Base-by-base conservation (phyloP, 805 yeast genomes). In the Starmerella kuoi region DNA sequence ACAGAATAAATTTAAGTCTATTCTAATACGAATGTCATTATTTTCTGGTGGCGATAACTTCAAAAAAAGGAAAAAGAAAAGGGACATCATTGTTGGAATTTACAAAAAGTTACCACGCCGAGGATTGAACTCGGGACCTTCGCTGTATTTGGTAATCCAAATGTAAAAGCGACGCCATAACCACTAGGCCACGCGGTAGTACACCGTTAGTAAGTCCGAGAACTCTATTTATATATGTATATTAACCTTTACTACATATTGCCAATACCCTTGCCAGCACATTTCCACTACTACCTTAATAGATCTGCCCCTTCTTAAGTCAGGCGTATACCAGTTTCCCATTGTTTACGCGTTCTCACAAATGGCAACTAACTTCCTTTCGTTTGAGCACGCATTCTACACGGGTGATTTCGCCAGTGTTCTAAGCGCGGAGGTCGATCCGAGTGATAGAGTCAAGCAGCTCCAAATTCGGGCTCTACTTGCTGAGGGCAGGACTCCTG, bases 301-400 rank as follows among this genome's bases (percentile, higher is more conserved):
- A 25, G 28, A 14, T 25, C n/a, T n/a, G n/a, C n/a, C n/a, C n/a
- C n/a, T n/a, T n/a, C n/a, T n/a, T n/a, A n/a, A n/a, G n/a, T n/a
- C n/a, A n/a, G n/a, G n/a, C n/a, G n/a, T n/a, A n/a, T n/a, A n/a
- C n/a, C n/a, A n/a, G n/a, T n/a, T n/a, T n/a, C n/a, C n/a, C n/a
- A n/a, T n/a, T n/a, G n/a, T n/a, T n/a, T n/a, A n/a, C n/a, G n/a
- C n/a, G n/a, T n/a, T n/a, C n/a, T n/a, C n/a, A n/a, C 12, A 4
- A 3, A 47, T 46, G 48, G 46, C 53, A 42, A 44, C 49, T 31
- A 63, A 59, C 38, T 52, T 64, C 23, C 55, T 59, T 42, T 48
- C 55, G 33, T 52, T 64, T 36, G 64, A 64, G 48, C 61, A 56
- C 48, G 64, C 66, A 20, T 65, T 62, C 50, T 65, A 63, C 49